phyloP scores from a whole-genome alignment of 345 rosid species.

The Citropsis articulata region DNA sequence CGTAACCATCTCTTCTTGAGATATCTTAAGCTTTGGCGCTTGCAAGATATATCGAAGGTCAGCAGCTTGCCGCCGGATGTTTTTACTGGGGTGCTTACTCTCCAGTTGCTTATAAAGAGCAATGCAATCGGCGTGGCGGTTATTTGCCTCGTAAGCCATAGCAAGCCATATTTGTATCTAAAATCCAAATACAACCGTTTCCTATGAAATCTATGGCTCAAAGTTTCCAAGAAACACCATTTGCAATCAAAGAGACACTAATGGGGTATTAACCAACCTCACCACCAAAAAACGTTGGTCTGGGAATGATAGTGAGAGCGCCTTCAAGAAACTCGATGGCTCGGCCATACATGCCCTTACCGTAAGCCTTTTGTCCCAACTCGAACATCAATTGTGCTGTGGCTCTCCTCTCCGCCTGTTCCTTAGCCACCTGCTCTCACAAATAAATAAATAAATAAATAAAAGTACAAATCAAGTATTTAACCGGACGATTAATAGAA shows the following conservation, averaged over 20 bases:
- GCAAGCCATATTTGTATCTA: conserved; percentile 98
- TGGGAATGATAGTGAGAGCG: conserved; percentile 84
- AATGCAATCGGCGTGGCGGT: conserved; percentile 84
- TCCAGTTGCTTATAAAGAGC: conserved; percentile 84
- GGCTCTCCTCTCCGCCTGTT: conserved; percentile 86
- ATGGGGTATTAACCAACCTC: conserved; percentile 63
- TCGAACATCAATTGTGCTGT: conserved; percentile 95
- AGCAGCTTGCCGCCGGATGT: conserved; percentile 94
- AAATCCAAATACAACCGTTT: conserved; percentile 5
- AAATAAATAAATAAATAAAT: neutral
- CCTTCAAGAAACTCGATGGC: conserved; percentile 93
- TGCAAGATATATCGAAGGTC: conserved; percentile 83
- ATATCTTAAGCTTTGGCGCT: conserved; percentile 93
- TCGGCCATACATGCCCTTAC: conserved; percentile 85
- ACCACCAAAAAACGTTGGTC: conserved; percentile 83
- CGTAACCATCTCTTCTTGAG: conserved; percentile 91
- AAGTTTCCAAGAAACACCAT: neutral
- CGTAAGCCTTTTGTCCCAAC: conserved; percentile 90
- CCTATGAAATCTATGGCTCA: neutral
- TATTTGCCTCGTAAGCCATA: conserved; percentile 96
- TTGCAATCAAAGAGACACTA: conserved; percentile 5
- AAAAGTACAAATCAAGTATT: neutral
- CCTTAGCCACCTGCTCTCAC: conserved; percentile 74
- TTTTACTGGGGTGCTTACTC: conserved; percentile 66
- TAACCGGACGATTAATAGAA: neutral